phyloP scores from a whole-genome alignment of 768 basidiomycete genomes.

The Leccinum longicurvipes region DNA sequence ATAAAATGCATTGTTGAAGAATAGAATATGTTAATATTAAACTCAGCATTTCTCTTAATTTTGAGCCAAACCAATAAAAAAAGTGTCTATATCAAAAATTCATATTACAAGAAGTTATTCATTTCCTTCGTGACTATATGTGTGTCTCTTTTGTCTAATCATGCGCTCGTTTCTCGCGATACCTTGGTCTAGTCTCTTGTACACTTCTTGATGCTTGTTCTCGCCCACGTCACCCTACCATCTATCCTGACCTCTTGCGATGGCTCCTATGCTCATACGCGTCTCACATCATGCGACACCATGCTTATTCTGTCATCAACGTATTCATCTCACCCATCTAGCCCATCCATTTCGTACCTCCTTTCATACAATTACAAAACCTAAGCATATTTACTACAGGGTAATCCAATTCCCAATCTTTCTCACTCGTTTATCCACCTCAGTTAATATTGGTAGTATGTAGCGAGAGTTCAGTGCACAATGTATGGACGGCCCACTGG shows the following conservation, averaged over 20 bases:
- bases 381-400: constrained; percentile 7
- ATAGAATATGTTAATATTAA: too few species aligned
- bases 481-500: background rate
- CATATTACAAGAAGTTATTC: too few species aligned
- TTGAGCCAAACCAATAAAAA: too few species aligned
- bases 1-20: too few species aligned
- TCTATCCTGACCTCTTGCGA: background rate
- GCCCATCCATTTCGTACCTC: constrained; percentile 1
- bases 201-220: constrained; percentile 6
- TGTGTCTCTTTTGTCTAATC: background rate
- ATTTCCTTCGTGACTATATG: background rate
- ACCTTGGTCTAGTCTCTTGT: constrained; percentile 8
- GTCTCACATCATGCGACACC: constrained; percentile 8
- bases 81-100: too few species aligned
- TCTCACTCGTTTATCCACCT: constrained; percentile 8
- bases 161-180: constrained; percentile 8
- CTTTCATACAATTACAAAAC: background rate
- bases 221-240: background rate
- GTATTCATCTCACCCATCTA: constrained; percentile 5
- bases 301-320: background rate
- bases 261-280: background rate
- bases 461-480: background rate
- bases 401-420: constrained; percentile 4
- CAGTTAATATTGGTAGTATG: background rate
- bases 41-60: too few species aligned